Percentiles rank a stretch among this genome's conserved stretches.
phyloP scores from a whole-genome alignment of 805 yeast species.

The Debaryomyces tyrocola region DNA sequence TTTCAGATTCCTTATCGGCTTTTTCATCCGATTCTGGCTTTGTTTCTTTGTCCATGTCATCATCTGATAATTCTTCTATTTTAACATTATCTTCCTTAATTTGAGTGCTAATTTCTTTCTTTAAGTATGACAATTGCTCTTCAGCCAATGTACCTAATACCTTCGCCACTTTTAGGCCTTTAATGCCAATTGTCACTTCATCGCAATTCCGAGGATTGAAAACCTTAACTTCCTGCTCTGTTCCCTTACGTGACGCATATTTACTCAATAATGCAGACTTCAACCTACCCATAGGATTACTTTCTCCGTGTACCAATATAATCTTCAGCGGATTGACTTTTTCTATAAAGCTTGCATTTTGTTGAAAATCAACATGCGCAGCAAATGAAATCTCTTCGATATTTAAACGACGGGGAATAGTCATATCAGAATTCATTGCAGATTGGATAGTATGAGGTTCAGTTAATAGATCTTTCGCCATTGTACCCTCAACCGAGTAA shows the following conservation, averaged over 20 bases:
- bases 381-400: conserved; percentile 97
- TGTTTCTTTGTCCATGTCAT: conserved; percentile 6
- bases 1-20: conserved; percentile 5
- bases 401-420: conserved; percentile 81
- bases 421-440: conserved; percentile 71
- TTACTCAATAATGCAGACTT: conserved; percentile 90
- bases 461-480: conserved; percentile 86
- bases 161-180: conserved; percentile 82
- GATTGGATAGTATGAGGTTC: conserved; percentile 94
- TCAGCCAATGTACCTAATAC: conserved; percentile 57
- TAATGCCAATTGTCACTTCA: conserved; percentile 70
- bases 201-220: conserved; percentile 93
- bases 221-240: conserved; percentile 86
- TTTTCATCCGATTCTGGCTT: conserved; percentile 8
- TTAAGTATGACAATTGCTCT: conserved; percentile 31
- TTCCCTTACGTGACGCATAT: conserved; percentile 75
- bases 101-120: conserved; percentile 57
- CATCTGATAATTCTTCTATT: conserved; percentile 28
- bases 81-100: conserved; percentile 46
- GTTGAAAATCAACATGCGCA: conserved; percentile 98
- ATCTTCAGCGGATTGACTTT: conserved; percentile 80
- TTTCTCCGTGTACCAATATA: conserved; percentile 94
- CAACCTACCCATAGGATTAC: conserved; percentile 97
- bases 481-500: conserved; percentile 96
- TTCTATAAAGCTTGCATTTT: conserved; percentile 88